Base-by-base conservation (phyloP, 352 stramenopile species). In the Phytophthora foliorum region DNA sequence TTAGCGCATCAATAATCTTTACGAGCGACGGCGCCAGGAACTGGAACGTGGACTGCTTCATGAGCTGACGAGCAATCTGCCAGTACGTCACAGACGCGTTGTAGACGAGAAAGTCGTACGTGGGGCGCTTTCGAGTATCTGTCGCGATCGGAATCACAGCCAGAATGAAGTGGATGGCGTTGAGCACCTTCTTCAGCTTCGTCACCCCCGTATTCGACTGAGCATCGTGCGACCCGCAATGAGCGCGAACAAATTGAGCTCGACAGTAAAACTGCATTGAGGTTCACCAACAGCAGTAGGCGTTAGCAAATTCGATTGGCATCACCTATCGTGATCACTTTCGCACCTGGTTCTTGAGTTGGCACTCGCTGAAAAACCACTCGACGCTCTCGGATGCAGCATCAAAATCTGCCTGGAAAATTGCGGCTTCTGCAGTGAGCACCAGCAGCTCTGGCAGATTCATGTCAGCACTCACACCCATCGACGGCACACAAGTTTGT, bases 71-170 rank as follows among this genome's bases (percentile, higher is more conserved):
- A 46, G 88, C 79, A 49, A 97, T 82, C 19, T 87, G 85, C 92
- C 92, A 98, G 54, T 94, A 95, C 27, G 83, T 81, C 11, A 97
- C 81, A 0, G 88, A 97, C 11, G 88, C 88, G 55, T 98, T 98
- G 87, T 97, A 97, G 53, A 97, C 80, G 16, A 98, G 79, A 60
- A 97, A 98, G 53, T 96, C 83, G 75, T 98, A 98, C 11, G 71
- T 65, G 11, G 84, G 82, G 0, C 89, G 82, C 7, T 88, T 88
- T 17, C 65, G 75, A 1, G 72, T 59, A 21, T 93, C 78, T 2
- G 74, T 81, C 17, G 89, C 90, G 22, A 97, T 82, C 1, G 88
- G 79, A 3, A 97, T 49, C 25, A 93, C 90, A 16, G 84, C 63
- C 31, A 95, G 58, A 14, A 98, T 69, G 51, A 86, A 93, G 29